Conservation (phyloP, 208 protist genomes). For the Wallacemonas sp. region DNA sequence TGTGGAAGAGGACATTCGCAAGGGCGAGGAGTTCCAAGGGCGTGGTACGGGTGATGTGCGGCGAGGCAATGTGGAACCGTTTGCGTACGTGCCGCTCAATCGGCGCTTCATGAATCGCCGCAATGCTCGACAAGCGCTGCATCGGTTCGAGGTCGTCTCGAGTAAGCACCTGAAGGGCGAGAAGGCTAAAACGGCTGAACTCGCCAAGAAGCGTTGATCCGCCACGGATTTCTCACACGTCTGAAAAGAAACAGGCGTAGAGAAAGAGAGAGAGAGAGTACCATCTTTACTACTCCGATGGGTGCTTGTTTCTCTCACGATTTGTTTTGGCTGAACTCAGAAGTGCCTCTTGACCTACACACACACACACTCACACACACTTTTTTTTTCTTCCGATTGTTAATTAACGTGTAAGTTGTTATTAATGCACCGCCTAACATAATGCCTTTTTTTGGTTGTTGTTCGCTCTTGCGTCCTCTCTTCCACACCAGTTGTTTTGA, state of each 20-base stretch:
- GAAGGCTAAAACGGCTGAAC: conserved; percentile 72
- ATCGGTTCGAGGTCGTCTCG: conserved; percentile 70
- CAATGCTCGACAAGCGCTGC: conserved; percentile 71
- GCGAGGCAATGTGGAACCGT: conserved; percentile 83
- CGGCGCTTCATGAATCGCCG: conserved; percentile 90
- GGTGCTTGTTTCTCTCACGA: too few relatives aligned
- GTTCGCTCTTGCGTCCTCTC: too few relatives aligned
- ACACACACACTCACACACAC: not conserved
- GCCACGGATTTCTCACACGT: not conserved
- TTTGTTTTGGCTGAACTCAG: too few relatives aligned
- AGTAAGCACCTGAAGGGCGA: conserved; percentile 70
- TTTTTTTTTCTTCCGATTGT: conserved; percentile 19
- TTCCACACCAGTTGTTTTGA: too few relatives aligned
- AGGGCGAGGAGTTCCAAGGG: conserved; percentile 85
- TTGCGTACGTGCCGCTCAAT: conserved; percentile 91
- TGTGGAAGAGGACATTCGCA: conserved; percentile 85
- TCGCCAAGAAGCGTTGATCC: conserved; percentile 24
- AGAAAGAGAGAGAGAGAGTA: not conserved
- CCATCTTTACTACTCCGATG: too few relatives aligned
- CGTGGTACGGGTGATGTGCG: conserved; percentile 81
- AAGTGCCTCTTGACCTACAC: too few relatives aligned
- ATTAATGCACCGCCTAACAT: not conserved
- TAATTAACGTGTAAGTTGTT: conserved; percentile 7
- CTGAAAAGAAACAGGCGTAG: not conserved
- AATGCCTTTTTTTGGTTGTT: too few relatives aligned